A percentile compares a stretch with the other conserved stretches of the same genome.
phyloP scores from a whole-genome alignment of 768 basidiomycete species.

The Lactarius deliciosus region DNA sequence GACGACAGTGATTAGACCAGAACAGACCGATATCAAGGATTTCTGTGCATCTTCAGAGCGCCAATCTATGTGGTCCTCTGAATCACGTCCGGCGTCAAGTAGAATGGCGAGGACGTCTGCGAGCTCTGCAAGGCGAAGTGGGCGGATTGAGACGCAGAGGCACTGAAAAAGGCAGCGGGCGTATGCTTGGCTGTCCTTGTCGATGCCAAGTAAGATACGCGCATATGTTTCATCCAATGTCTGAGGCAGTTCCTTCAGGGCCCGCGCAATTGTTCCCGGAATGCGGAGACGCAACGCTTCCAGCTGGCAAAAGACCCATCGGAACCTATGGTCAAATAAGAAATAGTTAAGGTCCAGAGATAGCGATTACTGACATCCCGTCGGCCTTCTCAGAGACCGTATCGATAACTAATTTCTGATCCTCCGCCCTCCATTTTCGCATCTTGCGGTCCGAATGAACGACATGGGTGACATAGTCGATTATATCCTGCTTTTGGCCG shows the following conservation, averaged over 20 bases:
- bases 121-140: conserved; percentile 13
- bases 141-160: not conserved
- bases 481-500: not conserved
- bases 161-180: conserved; percentile 3
- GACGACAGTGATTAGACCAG: not conserved
- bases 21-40: not conserved
- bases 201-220: not conserved
- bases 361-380: not conserved
- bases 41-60: not conserved
- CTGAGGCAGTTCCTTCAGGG: conserved; percentile 1
- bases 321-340: not conserved
- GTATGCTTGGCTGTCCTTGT: not conserved
- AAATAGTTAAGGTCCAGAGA: not conserved
- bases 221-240: conserved; percentile 4
- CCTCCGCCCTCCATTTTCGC: not conserved
- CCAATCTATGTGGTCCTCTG: not conserved
- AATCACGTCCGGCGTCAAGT: not conserved
- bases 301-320: conserved; percentile 7
- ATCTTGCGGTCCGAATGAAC: not conserved
- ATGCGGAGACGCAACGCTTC: not conserved
- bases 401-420: not conserved
- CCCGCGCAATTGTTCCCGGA: not conserved
- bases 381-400: not conserved
- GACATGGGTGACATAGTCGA: not conserved
- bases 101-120: not conserved